These are phyloP conservation scores for Phialemoniopsis sp. DNA, from an alignment of 2,329 filamentous ascomycete species.

Conservation along the genomic window DNA sequence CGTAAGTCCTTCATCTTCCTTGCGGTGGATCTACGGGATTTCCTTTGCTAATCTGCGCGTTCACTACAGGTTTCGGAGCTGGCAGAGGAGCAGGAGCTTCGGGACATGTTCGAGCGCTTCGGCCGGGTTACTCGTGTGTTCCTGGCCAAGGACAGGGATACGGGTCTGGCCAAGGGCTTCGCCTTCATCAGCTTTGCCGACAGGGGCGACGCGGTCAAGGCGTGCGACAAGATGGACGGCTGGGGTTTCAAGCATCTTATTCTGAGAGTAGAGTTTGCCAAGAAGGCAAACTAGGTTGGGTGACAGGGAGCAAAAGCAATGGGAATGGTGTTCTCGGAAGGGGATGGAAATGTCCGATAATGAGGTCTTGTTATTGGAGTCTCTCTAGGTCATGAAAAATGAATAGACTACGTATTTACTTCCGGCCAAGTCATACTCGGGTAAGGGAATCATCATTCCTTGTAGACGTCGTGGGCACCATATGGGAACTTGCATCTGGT, in stretches of 20 bases:
- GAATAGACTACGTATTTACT: no score
- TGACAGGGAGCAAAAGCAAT: background rate
- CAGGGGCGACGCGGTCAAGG: conserved; percentile 81
- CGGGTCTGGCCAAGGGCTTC: conserved; percentile 94
- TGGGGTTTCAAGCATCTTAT: conserved; percentile 88
- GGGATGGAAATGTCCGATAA: no score
- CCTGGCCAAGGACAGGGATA: conserved; percentile 96
- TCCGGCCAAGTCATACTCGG: no score
- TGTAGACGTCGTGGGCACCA: no score
- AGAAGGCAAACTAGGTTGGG: conserved; percentile 51
- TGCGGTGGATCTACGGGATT: conserved; percentile 2
- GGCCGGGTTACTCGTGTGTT: conserved; percentile 97
- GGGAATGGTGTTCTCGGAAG: conserved; percentile 2
- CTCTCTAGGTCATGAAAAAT: no score
- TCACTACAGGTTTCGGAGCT: conserved; percentile 81
- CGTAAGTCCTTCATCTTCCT: conserved; percentile 54
- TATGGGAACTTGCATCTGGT: no score
- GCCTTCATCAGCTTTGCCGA: conserved; percentile 98
- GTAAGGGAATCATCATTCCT: no score
- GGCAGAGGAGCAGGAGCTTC: conserved; percentile 91
- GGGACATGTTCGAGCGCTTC: conserved; percentile 97
- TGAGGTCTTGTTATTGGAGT: no score
- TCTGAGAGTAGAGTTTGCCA: conserved; percentile 82
- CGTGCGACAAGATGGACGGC: conserved; percentile 97
- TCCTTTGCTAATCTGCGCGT: background rate